Evolutionary conservation across 352 stramenopile species (phyloP).

Genomic region (Pythium sp.): DNA sequence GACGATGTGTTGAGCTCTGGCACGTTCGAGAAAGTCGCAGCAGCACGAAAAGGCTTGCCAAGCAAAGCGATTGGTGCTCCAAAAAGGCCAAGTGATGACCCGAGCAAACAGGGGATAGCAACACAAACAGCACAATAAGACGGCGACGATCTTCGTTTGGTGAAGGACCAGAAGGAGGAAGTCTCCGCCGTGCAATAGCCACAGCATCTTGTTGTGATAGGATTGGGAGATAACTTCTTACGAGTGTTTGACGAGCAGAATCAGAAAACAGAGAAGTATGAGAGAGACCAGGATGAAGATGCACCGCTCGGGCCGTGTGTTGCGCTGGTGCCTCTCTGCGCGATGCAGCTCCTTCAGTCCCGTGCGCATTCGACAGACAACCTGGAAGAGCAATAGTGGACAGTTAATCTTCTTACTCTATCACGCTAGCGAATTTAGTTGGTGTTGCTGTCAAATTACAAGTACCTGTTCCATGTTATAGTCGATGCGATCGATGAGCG

Average conservation of each 20-base stretch:
- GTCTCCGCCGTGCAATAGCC: no score
- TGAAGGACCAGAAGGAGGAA: no score
- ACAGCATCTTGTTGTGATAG: no score
- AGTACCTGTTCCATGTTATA: conserved; percentile 86
- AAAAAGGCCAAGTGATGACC: no score
- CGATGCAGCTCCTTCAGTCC: conserved; percentile 56
- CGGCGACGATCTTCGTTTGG: no score
- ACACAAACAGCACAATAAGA: no score
- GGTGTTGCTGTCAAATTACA: not conserved
- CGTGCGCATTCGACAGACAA: conserved; percentile 52
- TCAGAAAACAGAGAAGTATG: conserved; percentile 67
- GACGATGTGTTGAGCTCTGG: no score
- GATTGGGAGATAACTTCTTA: conserved; percentile 8
- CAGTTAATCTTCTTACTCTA: not conserved
- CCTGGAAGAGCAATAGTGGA: conserved; percentile 23
- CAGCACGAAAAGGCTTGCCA: no score
- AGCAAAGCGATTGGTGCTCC: no score
- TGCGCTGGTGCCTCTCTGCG: conserved; percentile 63
- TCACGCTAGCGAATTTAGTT: not conserved
- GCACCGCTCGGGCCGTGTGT: conserved; percentile 65
- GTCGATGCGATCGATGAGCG: conserved; percentile 81
- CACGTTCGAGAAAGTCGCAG: no score
- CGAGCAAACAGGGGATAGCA: no score
- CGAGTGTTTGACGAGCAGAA: conserved; percentile 68
- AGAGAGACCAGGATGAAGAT: conserved; percentile 60